Conservation (phyloP, 108 stramenopile species). For the Seminavis robusta region DNA sequence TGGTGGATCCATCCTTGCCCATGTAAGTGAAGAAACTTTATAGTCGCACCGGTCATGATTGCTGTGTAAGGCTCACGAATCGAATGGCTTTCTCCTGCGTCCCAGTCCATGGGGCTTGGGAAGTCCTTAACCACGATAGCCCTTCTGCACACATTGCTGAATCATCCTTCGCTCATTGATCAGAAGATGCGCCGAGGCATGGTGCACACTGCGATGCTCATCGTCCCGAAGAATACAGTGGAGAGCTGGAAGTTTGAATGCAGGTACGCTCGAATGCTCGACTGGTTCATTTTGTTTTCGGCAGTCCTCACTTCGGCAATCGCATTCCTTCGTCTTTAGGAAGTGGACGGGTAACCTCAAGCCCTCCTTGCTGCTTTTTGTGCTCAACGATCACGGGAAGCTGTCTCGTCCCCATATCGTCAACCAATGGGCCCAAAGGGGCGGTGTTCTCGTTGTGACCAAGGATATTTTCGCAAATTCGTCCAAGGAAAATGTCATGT, state of each 20-base stretch:
- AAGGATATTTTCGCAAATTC: slow-evolving; percentile 26
- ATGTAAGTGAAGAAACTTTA: slow-evolving; percentile 53
- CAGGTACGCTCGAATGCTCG: no score
- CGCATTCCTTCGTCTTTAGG: no score
- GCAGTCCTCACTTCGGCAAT: no score
- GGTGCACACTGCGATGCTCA: slow-evolving; percentile 37
- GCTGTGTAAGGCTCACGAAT: not conserved
- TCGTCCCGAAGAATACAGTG: slow-evolving; percentile 66
- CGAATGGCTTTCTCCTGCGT: no score
- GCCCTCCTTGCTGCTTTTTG: slow-evolving; percentile 26
- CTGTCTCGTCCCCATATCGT: slow-evolving; percentile 15
- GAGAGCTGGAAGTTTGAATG: slow-evolving; percentile 71
- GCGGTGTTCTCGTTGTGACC: slow-evolving; percentile 56
- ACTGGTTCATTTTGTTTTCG: no score
- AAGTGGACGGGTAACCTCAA: slow-evolving; percentile 56
- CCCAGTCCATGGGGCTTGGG: slow-evolving; percentile 10
- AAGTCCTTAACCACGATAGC: slow-evolving; percentile 47
- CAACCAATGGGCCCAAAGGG: slow-evolving; percentile 39
- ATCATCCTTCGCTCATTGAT: slow-evolving; percentile 32
- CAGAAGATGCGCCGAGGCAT: slow-evolving; percentile 8
- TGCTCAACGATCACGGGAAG: slow-evolving; percentile 10
- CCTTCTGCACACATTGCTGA: slow-evolving; percentile 59
- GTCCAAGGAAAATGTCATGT: slow-evolving; percentile 10
- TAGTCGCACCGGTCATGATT: not conserved
- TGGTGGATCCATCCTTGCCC: slow-evolving; percentile 74